A percentile compares a stretch with the other conserved stretches of the same genome.
These are phyloP conservation scores for Pichia sp. DNA, from an alignment of 1,139 yeast species.

Conservation along the genomic window DNA sequence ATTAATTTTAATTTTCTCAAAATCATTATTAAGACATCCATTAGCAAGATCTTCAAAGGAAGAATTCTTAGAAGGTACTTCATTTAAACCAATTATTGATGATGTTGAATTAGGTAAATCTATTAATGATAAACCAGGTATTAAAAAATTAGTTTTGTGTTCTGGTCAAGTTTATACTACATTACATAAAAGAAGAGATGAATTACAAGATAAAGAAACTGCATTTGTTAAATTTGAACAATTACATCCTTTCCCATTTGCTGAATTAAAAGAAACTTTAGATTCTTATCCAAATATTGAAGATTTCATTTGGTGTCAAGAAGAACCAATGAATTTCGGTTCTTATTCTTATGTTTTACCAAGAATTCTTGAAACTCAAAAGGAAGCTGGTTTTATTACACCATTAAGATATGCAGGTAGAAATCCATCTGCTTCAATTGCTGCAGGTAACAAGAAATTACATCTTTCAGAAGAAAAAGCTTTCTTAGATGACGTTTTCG, in stretches of 20 bases:
- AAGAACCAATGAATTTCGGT: slow-evolving; percentile 98
- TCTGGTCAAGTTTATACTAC: slow-evolving; percentile 95
- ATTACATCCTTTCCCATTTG: slow-evolving; percentile 98
- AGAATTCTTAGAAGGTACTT: slow-evolving; percentile 88
- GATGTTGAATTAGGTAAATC: slow-evolving; percentile 76
- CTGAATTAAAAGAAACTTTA: slow-evolving; percentile 81
- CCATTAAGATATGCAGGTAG: slow-evolving; percentile 88
- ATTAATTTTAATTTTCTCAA: slow-evolving; percentile 80
- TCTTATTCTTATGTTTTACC: slow-evolving; percentile 75
- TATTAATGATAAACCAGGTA: slow-evolving; percentile 73
- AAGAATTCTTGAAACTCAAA: slow-evolving; percentile 69
- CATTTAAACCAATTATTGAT: slow-evolving; percentile 93
- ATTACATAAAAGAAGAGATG: slow-evolving; percentile 79
- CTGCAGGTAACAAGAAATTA: slow-evolving; percentile 91
- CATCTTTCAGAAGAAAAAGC: slow-evolving; percentile 87
- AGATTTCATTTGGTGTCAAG: slow-evolving; percentile 96
- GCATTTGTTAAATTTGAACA: slow-evolving; percentile 91
- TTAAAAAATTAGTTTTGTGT: slow-evolving; percentile 79
- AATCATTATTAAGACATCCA: slow-evolving; percentile 94
- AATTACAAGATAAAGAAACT: slow-evolving; percentile 68
- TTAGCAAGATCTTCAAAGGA: slow-evolving; percentile 78
- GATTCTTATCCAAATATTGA: slow-evolving; percentile 73
- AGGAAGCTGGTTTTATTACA: slow-evolving; percentile 64
- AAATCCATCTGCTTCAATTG: slow-evolving; percentile 96
- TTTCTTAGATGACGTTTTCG: slow-evolving; percentile 72